A percentile compares a stretch with the other conserved stretches of the same genome.
phyloP scores from a whole-genome alignment of 768 basidiomycete genomes.

The Podaxis sp. region DNA sequence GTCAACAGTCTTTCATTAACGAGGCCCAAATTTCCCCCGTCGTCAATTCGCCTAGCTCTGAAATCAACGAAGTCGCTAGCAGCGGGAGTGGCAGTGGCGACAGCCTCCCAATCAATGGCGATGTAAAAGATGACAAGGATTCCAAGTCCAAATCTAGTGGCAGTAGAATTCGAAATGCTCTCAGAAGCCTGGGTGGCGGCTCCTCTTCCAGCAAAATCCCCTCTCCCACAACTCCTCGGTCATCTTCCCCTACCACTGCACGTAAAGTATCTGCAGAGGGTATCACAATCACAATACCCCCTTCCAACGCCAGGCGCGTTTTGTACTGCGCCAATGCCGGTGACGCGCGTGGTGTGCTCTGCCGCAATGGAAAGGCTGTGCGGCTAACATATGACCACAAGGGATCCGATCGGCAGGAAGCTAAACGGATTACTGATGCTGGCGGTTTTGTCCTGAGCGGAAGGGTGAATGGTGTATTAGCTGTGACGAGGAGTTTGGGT shows the following conservation, averaged over 20 bases:
- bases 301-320: constrained; percentile 60
- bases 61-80: constrained; percentile 27
- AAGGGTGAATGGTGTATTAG: constrained; percentile 95
- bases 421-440: constrained; percentile 95
- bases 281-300: constrained; percentile 39
- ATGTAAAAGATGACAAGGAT: constrained; percentile 33
- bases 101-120: constrained; percentile 32
- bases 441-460: constrained; percentile 99
- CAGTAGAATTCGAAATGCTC: constrained; percentile 53
- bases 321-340: constrained; percentile 97
- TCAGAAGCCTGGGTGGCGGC: constrained; percentile 48
- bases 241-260: constrained; percentile 31
- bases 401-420: constrained; percentile 94
- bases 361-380: constrained; percentile 86
- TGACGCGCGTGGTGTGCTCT: constrained; percentile 92
- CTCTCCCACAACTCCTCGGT: constrained; percentile 31
- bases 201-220: constrained; percentile 29
- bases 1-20: constrained; percentile 65
- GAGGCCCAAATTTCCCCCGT: constrained; percentile 27
- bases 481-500: constrained; percentile 93
- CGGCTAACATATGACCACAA: constrained; percentile 98
- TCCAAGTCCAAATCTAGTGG: constrained; percentile 38
- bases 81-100: constrained; percentile 44
- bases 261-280: constrained; percentile 29
- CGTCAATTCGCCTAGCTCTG: constrained; percentile 34